Conservation (phyloP, 2,329 filamentous ascomycete genomes). For the Seiridium cupressi region DNA sequence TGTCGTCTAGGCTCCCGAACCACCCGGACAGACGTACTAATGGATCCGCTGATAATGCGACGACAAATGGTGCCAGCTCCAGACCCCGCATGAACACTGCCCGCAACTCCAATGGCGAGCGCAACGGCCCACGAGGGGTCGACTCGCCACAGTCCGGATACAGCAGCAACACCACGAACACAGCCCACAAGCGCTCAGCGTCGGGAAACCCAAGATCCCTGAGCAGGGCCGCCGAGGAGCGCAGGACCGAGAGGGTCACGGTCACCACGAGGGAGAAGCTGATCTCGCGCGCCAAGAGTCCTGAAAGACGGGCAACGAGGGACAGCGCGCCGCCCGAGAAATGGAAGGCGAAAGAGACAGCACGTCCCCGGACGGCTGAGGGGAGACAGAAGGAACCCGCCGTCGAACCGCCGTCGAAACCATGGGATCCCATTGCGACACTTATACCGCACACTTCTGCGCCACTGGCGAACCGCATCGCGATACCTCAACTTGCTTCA, state of each 20-base stretch:
- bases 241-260: constrained; percentile 55
- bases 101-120: constrained; percentile 7
- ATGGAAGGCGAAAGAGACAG: constrained; percentile 35
- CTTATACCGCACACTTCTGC: constrained; percentile 66
- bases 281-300: constrained; percentile 57
- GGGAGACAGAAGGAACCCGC: constrained; percentile 41
- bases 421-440: constrained; percentile 79
- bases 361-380: constrained; percentile 43
- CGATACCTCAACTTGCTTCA: constrained; percentile 71
- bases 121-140: constrained; percentile 2
- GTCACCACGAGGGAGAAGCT: constrained; percentile 64
- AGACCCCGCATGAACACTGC: constrained; percentile 28
- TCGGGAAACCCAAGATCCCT: constrained; percentile 55
- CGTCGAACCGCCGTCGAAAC: constrained; percentile 46
- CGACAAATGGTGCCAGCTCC: constrained; percentile 4
- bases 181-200: constrained; percentile 54
- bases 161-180: constrained; percentile 21
- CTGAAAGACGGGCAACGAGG: constrained; percentile 40
- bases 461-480: constrained; percentile 45
- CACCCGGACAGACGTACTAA: constrained; percentile 40
- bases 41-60: constrained; percentile 30
- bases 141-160: constrained; percentile 30
- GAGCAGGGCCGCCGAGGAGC: constrained; percentile 45
- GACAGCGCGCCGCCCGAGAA: constrained; percentile 29
- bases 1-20: constrained; percentile 37